Base-by-base conservation (phyloP, 2,329 filamentous ascomycete genomes). In the Sclerotiophoma versabilis region DNA sequence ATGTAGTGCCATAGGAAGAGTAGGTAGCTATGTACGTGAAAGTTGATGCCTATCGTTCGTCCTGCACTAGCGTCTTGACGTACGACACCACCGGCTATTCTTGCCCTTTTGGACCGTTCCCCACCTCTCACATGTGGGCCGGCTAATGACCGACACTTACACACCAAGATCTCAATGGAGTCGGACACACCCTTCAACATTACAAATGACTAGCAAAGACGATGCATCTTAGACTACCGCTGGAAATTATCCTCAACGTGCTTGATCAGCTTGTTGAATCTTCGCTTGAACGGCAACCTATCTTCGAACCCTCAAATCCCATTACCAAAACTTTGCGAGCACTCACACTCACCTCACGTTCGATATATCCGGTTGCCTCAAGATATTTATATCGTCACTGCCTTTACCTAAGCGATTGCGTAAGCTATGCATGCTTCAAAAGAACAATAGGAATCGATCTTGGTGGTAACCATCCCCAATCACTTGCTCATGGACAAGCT, bases 181-280 rank as follows among this genome's bases (percentile, higher is more conserved):
- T n/a, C n/a, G n/a, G n/a, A n/a, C n/a, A n/a, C n/a, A n/a, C n/a
- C n/a, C n/a, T n/a, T n/a, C n/a, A n/a, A n/a, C n/a, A n/a, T n/a
- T n/a, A n/a, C n/a, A n/a, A n/a, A n/a, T n/a, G n/a, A n/a, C n/a
- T n/a, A 41, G 4, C 32, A 34, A 27, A 3, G 2, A 22, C 26
- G 15, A 30, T 43, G 17, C 10, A 15, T 26, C 11, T 15, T 2
- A 15, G 20, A 38, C 57, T 72, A 7, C 69, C 70, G 2, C 36
- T 56, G 3, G 70, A 73, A 32, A 48, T 72, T 1, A 65, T 71
- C 26, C 54, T 69, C 11, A 53, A 59, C 20, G 46, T 71, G 12
- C 58, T 73, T 17, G 69, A 73, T 32, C 63, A 71, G 46, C 59
- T 73, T 11, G 62, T 70, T 11, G 58, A 51, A 5, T 65, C 53